These are phyloP conservation scores for Calonectria pauciramosa DNA, from an alignment of 2,329 filamentous ascomycete species.

Conservation along the genomic window DNA sequence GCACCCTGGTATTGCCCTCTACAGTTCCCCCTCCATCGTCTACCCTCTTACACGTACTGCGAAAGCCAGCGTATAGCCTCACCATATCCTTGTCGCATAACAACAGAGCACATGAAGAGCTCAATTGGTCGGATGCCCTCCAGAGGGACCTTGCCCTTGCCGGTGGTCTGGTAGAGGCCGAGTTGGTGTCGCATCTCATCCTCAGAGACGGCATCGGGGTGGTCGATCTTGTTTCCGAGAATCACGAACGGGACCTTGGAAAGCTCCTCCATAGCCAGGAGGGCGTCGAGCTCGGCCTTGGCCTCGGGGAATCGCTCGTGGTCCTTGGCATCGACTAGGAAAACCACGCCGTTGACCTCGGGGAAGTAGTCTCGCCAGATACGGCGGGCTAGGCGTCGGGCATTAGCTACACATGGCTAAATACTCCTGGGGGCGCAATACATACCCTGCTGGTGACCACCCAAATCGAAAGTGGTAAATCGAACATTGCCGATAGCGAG, in stretches of 20 bases:
- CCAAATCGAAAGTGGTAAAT: slow-evolving; percentile 95
- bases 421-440: slow-evolving; percentile 11
- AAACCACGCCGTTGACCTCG: slow-evolving; percentile 96
- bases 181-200: slow-evolving; percentile 94
- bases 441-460: slow-evolving; percentile 91
- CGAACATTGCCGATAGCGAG: slow-evolving; percentile 93
- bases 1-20: slow-evolving; percentile 41
- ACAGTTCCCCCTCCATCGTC: slow-evolving; percentile 20
- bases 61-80: slow-evolving; percentile 93
- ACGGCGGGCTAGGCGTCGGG: slow-evolving; percentile 78
- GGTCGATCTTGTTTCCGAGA: slow-evolving; percentile 99
- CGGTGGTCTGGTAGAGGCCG: slow-evolving; percentile 95
- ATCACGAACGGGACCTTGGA: slow-evolving; percentile 96
- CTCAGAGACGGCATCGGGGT: slow-evolving; percentile 94
- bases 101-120: slow-evolving; percentile 99
- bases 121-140: slow-evolving; percentile 96
- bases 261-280: slow-evolving; percentile 97
- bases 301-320: slow-evolving; percentile 94
- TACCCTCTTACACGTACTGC: slow-evolving; percentile 82
- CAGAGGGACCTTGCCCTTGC: slow-evolving; percentile 93
- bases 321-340: slow-evolving; percentile 98
- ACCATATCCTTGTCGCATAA: slow-evolving; percentile 96
- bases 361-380: slow-evolving; percentile 98
- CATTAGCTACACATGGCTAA: slow-evolving; percentile 6
- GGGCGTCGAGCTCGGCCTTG: slow-evolving; percentile 96